Percentiles rank a stretch among this genome's conserved stretches.
Conservation (phyloP, 2,329 filamentous ascomycete genomes). For the Pseudocercospora fijiensis region DNA sequence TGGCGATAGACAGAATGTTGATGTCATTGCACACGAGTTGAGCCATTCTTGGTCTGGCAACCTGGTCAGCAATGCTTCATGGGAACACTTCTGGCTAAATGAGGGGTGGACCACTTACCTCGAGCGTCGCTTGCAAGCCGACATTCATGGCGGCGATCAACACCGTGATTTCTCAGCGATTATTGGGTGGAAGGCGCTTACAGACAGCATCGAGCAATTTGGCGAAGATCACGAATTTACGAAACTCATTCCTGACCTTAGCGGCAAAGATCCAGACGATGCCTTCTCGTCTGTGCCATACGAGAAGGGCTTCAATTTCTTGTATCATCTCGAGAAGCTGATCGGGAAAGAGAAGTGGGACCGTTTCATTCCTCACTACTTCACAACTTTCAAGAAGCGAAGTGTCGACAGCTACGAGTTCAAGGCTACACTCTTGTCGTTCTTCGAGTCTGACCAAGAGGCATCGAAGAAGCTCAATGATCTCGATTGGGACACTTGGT, state of each 20-base stretch:
- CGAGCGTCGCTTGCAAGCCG: constrained; percentile 77
- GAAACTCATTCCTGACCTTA: constrained; percentile 81
- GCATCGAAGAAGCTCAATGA: constrained; percentile 62
- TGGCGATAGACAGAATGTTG: constrained; percentile 78
- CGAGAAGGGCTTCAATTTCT: constrained; percentile 93
- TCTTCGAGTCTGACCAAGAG: constrained; percentile 70
- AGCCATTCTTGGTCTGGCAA: constrained; percentile 85
- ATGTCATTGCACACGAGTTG: constrained; percentile 89
- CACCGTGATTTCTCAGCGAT: constrained; percentile 93
- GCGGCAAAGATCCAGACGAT: constrained; percentile 91
- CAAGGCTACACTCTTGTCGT: constrained; percentile 80
- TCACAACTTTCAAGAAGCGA: constrained; percentile 77
- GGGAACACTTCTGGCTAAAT: constrained; percentile 74
- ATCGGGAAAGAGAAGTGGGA: constrained; percentile 86
- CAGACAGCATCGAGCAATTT: constrained; percentile 75
- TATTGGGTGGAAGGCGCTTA: constrained; percentile 88
- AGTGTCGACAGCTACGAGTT: constrained; percentile 94
- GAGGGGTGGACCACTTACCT: constrained; percentile 94
- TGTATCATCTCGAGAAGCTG: constrained; percentile 85
- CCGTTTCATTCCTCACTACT: constrained; percentile 94
- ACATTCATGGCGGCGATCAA: constrained; percentile 72
- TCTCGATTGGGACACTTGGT: constrained; percentile 87
- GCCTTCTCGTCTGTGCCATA: constrained; percentile 91
- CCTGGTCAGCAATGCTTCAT: constrained; percentile 72
- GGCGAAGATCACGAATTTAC: constrained; percentile 89